phyloP scores from a whole-genome alignment of 352 stramenopile genomes.

The Globisporangium acanthophoron region DNA sequence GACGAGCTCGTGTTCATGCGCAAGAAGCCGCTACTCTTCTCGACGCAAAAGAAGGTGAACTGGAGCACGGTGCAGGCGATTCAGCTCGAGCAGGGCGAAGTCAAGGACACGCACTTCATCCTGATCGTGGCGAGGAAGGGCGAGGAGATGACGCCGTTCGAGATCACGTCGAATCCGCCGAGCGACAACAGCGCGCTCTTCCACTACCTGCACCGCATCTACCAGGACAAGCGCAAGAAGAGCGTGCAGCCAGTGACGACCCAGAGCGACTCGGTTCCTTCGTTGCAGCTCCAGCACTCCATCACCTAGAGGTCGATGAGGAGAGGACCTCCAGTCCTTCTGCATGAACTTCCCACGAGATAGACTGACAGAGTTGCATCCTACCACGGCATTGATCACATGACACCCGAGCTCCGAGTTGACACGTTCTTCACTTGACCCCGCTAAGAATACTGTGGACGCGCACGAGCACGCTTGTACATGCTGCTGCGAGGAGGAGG shows the following conservation, averaged over 20 bases:
- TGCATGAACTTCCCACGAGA: too few species aligned
- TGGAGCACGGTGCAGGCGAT: slow-evolving; percentile 27
- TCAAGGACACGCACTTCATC: slow-evolving; percentile 30
- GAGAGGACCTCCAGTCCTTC: too few species aligned
- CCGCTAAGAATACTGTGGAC: too few species aligned
- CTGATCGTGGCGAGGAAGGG: slow-evolving; percentile 25
- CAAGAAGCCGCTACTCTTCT: slow-evolving; percentile 28
- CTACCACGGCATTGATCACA: too few species aligned
- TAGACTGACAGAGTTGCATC: too few species aligned
- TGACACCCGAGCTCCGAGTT: too few species aligned
- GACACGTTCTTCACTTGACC: too few species aligned
- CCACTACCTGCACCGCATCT: slow-evolving; percentile 17
- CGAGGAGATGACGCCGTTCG: slow-evolving; percentile 23
- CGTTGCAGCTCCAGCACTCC: slow-evolving; percentile 9
- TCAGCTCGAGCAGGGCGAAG: slow-evolving; percentile 26
- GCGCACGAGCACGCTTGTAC: too few species aligned
- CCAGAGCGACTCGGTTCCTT: not conserved
- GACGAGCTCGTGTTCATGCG: slow-evolving; percentile 26
- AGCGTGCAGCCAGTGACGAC: slow-evolving; percentile 8
- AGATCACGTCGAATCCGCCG: slow-evolving; percentile 23
- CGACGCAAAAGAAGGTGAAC: slow-evolving; percentile 23
- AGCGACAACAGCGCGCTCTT: slow-evolving; percentile 22
- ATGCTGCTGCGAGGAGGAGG: too few species aligned
- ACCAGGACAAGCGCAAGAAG: slow-evolving; percentile 20
- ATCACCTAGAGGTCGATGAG: not conserved